phyloP scores from a whole-genome alignment of 768 basidiomycete species.

The Coprinellus micaceus region DNA sequence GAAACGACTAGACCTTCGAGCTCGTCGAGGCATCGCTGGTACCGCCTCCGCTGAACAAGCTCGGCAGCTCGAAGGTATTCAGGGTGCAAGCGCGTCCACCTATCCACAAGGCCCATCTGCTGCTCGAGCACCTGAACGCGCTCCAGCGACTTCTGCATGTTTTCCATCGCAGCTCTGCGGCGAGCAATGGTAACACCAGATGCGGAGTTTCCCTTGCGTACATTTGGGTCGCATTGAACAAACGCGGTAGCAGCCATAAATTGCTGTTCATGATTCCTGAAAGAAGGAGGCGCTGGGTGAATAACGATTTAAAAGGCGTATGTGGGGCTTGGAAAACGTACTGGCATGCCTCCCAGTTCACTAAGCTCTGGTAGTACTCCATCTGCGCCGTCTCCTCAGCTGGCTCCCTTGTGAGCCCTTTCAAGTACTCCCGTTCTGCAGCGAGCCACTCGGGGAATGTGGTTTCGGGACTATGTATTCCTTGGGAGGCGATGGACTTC shows the following conservation, averaged over 20 bases:
- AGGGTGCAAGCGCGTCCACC: conserved; percentile 10
- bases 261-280: too few species aligned
- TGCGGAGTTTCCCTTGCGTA: too few species aligned
- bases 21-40: conserved; percentile 18
- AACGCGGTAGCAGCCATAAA: too few species aligned
- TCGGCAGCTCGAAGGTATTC: conserved; percentile 9
- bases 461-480: neutral
- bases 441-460: conserved; percentile 12
- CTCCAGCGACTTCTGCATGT: neutral
- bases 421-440: conserved; percentile 15
- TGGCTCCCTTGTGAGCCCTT: conserved; percentile 12
- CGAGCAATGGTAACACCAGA: too few species aligned
- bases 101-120: conserved; percentile 8
- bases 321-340: neutral
- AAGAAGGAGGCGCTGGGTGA: too few species aligned
- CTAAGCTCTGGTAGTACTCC: conserved; percentile 15
- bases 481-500: neutral
- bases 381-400: conserved; percentile 13
- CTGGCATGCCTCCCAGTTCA: conserved; percentile 4
- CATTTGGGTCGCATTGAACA: too few species aligned
- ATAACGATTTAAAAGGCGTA: neutral
- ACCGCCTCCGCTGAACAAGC: neutral
- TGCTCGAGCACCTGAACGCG: conserved; percentile 12
- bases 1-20: conserved; percentile 19
- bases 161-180: neutral